Percentiles rank a stretch among this genome's conserved stretches.
Conservation (phyloP, 78 protist species). For the Polysphondylium violaceum region DNA sequence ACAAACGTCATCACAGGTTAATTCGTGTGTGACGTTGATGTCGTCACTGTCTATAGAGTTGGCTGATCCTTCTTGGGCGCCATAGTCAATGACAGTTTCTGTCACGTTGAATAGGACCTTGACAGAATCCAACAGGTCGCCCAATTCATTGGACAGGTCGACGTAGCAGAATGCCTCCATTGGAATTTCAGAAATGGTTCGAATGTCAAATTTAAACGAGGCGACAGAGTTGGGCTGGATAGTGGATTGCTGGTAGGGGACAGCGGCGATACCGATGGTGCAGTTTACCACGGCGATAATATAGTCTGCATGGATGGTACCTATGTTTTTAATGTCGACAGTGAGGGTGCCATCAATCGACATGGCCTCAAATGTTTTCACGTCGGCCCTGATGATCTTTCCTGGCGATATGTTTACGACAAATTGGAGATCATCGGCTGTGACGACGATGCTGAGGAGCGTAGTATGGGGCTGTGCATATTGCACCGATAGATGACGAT, state of each 20-base stretch:
- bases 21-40: constrained; percentile 2
- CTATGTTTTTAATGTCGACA: constrained; percentile 9
- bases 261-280: not conserved
- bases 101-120: constrained; percentile 11
- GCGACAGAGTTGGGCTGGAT: not conserved
- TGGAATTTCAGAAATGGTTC: not conserved
- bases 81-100: constrained; percentile 9
- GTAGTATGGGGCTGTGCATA: constrained; percentile 5
- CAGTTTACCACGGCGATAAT: not conserved
- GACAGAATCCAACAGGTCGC: not conserved
- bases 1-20: constrained; percentile 38
- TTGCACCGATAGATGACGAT: not conserved
- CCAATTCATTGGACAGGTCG: not conserved
- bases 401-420: constrained; percentile 6
- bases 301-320: constrained; percentile 8
- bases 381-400: not conserved
- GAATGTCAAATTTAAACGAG: constrained; percentile 3
- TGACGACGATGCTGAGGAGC: not conserved
- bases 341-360: not conserved
- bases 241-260: not conserved
- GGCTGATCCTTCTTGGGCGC: not conserved
- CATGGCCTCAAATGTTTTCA: constrained; percentile 29
- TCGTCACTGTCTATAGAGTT: not conserved
- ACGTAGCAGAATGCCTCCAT: not conserved
- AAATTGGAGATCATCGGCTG: not conserved